These are phyloP conservation scores for Lactarius akahatsu DNA, from an alignment of 768 basidiomycete genomes.

Conservation along the genomic window DNA sequence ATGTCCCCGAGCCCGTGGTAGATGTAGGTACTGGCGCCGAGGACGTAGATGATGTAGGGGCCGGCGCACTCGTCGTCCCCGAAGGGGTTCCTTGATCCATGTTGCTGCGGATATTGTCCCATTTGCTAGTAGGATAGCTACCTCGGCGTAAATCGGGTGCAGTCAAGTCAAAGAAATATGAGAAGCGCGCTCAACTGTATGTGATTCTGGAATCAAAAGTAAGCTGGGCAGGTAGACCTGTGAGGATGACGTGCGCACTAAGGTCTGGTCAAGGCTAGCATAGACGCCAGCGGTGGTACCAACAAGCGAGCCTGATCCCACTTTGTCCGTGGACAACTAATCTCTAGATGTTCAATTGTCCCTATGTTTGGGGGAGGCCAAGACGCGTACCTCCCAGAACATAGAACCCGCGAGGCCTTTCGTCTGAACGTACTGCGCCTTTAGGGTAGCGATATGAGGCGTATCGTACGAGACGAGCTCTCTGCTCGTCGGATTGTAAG, in stretches of 20 bases:
- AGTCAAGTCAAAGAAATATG: background rate
- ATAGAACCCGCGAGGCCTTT: slow-evolving; percentile 66
- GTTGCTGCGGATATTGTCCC: slow-evolving; percentile 66
- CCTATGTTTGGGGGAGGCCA: background rate
- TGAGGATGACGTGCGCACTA: slow-evolving; percentile 31
- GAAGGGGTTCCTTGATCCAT: slow-evolving; percentile 43
- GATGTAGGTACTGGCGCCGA: slow-evolving; percentile 31
- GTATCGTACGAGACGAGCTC: slow-evolving; percentile 80
- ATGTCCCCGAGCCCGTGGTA: slow-evolving; percentile 36
- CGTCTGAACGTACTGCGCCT: slow-evolving; percentile 63
- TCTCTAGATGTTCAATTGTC: background rate
- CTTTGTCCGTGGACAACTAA: slow-evolving; percentile 59
- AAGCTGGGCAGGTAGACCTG: background rate
- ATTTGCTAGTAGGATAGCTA: slow-evolving; percentile 67
- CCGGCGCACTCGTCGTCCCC: slow-evolving; percentile 1
- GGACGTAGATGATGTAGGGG: slow-evolving; percentile 28
- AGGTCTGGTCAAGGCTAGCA: slow-evolving; percentile 57
- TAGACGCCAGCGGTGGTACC: slow-evolving; percentile 46
- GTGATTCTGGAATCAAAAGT: slow-evolving; percentile 48
- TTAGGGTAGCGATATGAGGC: slow-evolving; percentile 61
- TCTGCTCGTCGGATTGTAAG: slow-evolving; percentile 63
- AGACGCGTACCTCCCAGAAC: slow-evolving; percentile 60
- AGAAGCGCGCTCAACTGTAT: slow-evolving; percentile 43
- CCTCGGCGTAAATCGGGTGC: background rate
- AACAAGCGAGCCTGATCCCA: slow-evolving; percentile 58